Percentiles rank a stretch among this genome's conserved stretches.
phyloP scores from a whole-genome alignment of 139 green algal species.

The Coccomyxa sp. region DNA sequence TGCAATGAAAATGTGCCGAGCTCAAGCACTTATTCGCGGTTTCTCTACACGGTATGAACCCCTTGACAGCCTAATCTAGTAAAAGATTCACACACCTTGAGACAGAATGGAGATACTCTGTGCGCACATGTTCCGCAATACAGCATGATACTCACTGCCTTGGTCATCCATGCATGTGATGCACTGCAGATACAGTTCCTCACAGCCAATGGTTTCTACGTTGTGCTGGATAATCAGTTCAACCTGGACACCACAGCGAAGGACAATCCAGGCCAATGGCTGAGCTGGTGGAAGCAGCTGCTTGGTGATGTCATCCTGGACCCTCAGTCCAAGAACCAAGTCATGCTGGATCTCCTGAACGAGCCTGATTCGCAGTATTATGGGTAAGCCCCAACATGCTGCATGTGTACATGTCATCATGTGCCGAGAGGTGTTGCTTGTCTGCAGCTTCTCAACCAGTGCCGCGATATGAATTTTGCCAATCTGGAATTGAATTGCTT shows the following conservation, averaged over 20 bases:
- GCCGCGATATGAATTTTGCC: neutral
- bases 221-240: slow-evolving; percentile 47
- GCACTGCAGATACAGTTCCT: slow-evolving; percentile 4
- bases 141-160: neutral
- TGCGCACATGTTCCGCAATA: neutral
- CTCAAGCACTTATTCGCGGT: neutral
- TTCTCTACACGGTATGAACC: neutral
- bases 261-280: slow-evolving; percentile 2
- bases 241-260: slow-evolving; percentile 18
- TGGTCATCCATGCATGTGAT: neutral
- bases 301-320: neutral
- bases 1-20: slow-evolving; percentile 28
- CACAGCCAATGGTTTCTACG: slow-evolving; percentile 49
- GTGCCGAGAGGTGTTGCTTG: neutral
- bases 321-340: neutral
- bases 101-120: neutral
- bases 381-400: neutral
- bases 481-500: neutral
- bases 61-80: neutral
- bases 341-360: slow-evolving; percentile 22
- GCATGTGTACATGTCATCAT: neutral
- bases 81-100: neutral
- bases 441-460: neutral
- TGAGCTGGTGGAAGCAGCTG: slow-evolving; percentile 6
- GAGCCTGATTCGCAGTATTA: slow-evolving; percentile 14